Evolutionary conservation across 352 stramenopile species (phyloP), one percentile per base, ranked within the genome.

Genomic region (Phytopythium montanum): DNA sequence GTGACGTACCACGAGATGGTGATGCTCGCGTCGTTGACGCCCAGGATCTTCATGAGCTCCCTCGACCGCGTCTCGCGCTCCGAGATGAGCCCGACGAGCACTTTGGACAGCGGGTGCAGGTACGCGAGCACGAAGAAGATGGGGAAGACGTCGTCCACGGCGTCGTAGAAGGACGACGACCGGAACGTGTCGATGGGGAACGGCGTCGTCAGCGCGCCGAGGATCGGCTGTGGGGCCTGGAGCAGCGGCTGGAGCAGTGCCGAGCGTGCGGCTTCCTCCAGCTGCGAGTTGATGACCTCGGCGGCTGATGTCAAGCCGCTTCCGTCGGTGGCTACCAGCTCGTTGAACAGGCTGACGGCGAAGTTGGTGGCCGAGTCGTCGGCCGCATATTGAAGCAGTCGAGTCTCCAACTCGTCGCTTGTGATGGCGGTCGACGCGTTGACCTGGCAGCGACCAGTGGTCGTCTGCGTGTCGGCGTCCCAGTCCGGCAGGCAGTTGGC

Each of bases 81-180:
- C 18, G 73, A 62, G 28, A 98, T 94, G 51, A 98, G 73, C 28
- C 78, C 70, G 8, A 91, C 74, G 34, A 97, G 64, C 29, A 97
- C 75, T 8, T 79, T 72, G 6, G 87, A 96, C 5, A 95, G 78
- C 12, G 88, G 81, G 63, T 94, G 94, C 41, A 98, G 59, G 61
- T 96, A 97, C 18, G 87, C 76, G 29, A 98, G 68, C 33, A 96
- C 76, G 57, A 97, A 97, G 44, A 97, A 88, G 36, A 98, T 69
- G 3, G 79, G 54, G 55, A 94, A 90, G 2, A 92, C 69, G 34
- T 81, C 55, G 31, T 70, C 74, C 19, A 86, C 62, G 13, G 59
- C 61, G 6, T 80, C 68, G 64, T 88, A 94, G 59, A 94, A 93
- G 23, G 61, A 59, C 18, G 75, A 83, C 28, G 58, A 71, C 12